Base-by-base conservation (phyloP, 2,329 filamentous ascomycete species). In the Tolypocladium sp. region DNA sequence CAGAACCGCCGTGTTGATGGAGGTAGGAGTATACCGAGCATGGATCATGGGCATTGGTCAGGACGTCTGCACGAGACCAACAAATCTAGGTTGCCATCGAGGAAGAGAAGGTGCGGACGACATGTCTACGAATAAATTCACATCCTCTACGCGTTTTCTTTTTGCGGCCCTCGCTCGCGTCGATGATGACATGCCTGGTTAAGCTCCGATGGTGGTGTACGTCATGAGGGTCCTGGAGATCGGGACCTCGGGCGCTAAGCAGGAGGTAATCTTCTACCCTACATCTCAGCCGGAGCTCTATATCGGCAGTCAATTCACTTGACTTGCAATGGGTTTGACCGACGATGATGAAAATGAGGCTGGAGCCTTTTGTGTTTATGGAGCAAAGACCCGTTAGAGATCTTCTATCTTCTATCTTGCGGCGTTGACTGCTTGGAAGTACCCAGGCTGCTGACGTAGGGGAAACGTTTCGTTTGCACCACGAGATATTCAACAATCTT, bases 141-240 rank as follows among this genome's bases (percentile, higher is more conserved):
- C 30, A 30, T 37, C 49, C 33, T 37, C 7, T 22, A 37, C 42
- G 57, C n/a, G 46, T 42, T 54, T 59, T 37, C 59, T 62, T 59
- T 59, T 22, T 56, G 55, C 46, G 46, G 41, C 53, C 27, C 35
- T n/a, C 53, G 25, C 22, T 30, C 46, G 44, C 38, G 58, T 62
- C 61, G 61, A 61, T 64, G 65, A 68, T 66, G 65, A 58, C 63
- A 67, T 69, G 62, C 62, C 63, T 64, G 55, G 42, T 30, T 27
- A 58, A 60, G 55, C 58, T 58, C 63, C 71, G 72, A 74, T 73
- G 63, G 63, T 58, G 49, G 65, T 65, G 63, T 64, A 64, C 65
- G 67, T 69, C 64, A 72, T 71, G 60, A 64, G 53, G 62, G 63
- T 58, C 62, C 61, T 65, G 59, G 60, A 62, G 71, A 74, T 74